Evolutionary conservation across 208 protist species (phyloP).

Genomic region (Leptomonas pyrrhocoris): DNA sequence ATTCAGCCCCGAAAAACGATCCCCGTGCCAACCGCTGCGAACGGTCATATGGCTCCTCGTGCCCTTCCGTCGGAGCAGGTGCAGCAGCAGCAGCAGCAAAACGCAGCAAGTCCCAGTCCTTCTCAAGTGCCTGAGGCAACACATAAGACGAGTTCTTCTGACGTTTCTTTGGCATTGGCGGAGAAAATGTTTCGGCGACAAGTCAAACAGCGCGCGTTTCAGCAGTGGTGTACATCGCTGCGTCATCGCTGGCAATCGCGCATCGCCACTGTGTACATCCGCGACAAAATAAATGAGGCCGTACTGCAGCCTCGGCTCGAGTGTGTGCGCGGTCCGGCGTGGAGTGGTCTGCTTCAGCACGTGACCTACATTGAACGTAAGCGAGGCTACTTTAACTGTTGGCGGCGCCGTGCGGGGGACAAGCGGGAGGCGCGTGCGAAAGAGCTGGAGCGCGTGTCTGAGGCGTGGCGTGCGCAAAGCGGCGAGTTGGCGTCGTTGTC

Average conservation of each 20-base stretch:
- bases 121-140: background rate
- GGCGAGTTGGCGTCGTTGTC: background rate
- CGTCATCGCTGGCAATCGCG: constrained; percentile 36
- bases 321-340: constrained; percentile 18
- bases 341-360: constrained; percentile 29
- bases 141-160: background rate
- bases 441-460: constrained; percentile 8
- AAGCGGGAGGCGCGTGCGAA: background rate
- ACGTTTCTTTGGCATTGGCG: background rate
- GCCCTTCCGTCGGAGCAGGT: background rate
- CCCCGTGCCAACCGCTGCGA: constrained; percentile 15
- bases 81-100: background rate
- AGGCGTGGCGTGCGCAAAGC: constrained; percentile 11
- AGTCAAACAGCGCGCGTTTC: constrained; percentile 5
- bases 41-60: background rate
- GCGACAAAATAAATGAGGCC: constrained; percentile 22
- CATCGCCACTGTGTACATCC: constrained; percentile 25
- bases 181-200: background rate
- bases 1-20: constrained; percentile 15
- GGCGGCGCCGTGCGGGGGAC: constrained; percentile 30
- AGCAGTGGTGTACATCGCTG: constrained; percentile 33
- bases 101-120: background rate
- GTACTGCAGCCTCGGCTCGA: background rate
- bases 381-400: constrained; percentile 47
- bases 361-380: constrained; percentile 54